These are phyloP conservation scores for Cyclostephanos invisitatus DNA, from an alignment of 108 stramenopile genomes.

Conservation along the genomic window DNA sequence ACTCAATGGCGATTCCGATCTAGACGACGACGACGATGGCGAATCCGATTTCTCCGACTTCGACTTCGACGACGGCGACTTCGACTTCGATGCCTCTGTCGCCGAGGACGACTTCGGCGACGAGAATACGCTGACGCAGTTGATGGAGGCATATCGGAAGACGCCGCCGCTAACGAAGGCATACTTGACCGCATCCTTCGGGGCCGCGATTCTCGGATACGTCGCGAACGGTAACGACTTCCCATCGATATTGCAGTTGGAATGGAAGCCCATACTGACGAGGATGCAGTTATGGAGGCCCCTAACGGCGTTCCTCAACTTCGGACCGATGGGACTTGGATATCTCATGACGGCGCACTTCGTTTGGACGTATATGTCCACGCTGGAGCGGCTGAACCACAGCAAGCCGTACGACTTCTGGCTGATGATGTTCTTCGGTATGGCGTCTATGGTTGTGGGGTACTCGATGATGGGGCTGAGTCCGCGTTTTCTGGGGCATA, in stretches of 20 bases:
- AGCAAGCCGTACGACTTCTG: conserved; percentile 91
- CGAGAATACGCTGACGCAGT: conserved; percentile 56
- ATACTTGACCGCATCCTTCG: conserved; percentile 78
- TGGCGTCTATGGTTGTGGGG: conserved; percentile 73
- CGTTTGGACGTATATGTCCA: conserved; percentile 97
- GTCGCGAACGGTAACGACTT: conserved; percentile 78
- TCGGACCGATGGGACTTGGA: conserved; percentile 84
- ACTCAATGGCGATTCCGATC: conserved; percentile 54
- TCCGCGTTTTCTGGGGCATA: conserved; percentile 88
- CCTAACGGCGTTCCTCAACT: conserved; percentile 88
- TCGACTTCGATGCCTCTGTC: conserved; percentile 52
- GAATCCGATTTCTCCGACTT: conserved; percentile 63
- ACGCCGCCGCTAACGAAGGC: conserved; percentile 92
- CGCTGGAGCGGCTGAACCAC: conserved; percentile 91
- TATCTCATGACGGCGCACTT: conserved; percentile 88
- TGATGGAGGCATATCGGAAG: conserved; percentile 63
- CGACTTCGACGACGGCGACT: conserved; percentile 57
- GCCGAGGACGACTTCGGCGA: conserved; percentile 80
- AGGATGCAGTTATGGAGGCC: conserved; percentile 86
- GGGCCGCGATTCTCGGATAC: conserved; percentile 64
- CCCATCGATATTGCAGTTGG: conserved; percentile 71
- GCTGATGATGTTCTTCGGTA: conserved; percentile 91
- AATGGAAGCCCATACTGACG: conserved; percentile 72
- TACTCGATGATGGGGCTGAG: conserved; percentile 73
- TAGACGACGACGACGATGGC: conserved; percentile 48